Conservation (phyloP, 2,329 filamentous ascomycete genomes). For the Aspergillus proliferans region DNA sequence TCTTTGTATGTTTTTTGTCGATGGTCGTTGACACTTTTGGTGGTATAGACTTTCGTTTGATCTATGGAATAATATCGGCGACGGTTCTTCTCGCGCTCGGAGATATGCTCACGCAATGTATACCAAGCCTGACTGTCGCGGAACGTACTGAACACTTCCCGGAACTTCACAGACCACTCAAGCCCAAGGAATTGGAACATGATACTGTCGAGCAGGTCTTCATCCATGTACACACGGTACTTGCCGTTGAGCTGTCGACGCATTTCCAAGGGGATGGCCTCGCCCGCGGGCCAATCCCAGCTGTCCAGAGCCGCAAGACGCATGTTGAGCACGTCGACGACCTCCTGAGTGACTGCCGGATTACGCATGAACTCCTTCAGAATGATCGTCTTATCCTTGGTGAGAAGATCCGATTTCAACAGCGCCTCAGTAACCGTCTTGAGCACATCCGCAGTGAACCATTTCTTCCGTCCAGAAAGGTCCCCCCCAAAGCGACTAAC, state of each 20-base stretch:
- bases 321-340: conserved; percentile 54
- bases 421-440: conserved; percentile 45
- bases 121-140: conserved; percentile 39
- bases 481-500: conserved; percentile 34
- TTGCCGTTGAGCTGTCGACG: conserved; percentile 52
- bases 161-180: conserved; percentile 46
- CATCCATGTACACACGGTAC: conserved; percentile 55
- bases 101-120: conserved; percentile 25
- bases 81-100: conserved; percentile 35
- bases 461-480: conserved; percentile 21
- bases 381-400: conserved; percentile 46
- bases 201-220: conserved; percentile 52
- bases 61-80: conserved; percentile 44
- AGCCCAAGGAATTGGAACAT: conserved; percentile 51
- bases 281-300: conserved; percentile 46
- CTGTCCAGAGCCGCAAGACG: conserved; percentile 45
- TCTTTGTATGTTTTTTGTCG: conserved; percentile 34
- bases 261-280: conserved; percentile 44
- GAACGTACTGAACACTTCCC: conserved; percentile 33
- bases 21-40: conserved; percentile 24
- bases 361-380: conserved; percentile 48
- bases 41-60: conserved; percentile 3
- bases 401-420: conserved; percentile 46
- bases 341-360: conserved; percentile 45
- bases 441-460: conserved; percentile 40